A percentile compares a stretch with the other conserved stretches of the same genome.
Evolutionary conservation across 2,329 filamentous ascomycete species (phyloP).

Genomic region (Fusarium ambrosium): DNA sequence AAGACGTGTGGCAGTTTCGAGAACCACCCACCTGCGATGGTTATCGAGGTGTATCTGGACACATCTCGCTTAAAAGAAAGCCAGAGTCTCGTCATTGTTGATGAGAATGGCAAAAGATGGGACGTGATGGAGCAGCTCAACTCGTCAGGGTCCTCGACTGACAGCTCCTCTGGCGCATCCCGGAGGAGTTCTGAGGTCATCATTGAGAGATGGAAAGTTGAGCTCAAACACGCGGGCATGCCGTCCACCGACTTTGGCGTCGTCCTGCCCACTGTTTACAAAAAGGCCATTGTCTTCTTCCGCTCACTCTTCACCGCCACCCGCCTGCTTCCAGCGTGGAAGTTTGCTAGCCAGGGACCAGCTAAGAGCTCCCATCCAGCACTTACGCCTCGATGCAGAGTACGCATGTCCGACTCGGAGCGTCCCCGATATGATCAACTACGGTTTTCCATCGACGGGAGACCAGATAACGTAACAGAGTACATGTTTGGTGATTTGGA

Average conservation of each 20-base stretch:
- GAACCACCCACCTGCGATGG: conserved; percentile 82
- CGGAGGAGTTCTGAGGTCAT: conserved; percentile 78
- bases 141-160: conserved; percentile 68
- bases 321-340: conserved; percentile 88
- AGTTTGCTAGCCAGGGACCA: conserved; percentile 79
- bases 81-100: conserved; percentile 88
- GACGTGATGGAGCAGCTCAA: conserved; percentile 89
- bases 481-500: conserved; percentile 88
- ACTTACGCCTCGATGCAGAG: conserved; percentile 84
- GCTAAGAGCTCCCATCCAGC: conserved; percentile 76
- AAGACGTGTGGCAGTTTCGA: conserved; percentile 82
- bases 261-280: conserved; percentile 89
- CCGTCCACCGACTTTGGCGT: conserved; percentile 69
- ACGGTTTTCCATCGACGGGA: conserved; percentile 54
- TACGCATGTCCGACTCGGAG: conserved; percentile 73
- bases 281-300: conserved; percentile 96
- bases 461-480: conserved; percentile 69
- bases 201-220: conserved; percentile 91
- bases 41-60: conserved; percentile 93
- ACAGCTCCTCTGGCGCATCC: conserved; percentile 58
- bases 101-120: conserved; percentile 92
- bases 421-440: conserved; percentile 76
- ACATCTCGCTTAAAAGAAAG: conserved; percentile 82
- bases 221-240: conserved; percentile 72
- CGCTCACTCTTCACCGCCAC: conserved; percentile 87